Evolutionary conservation across 257 asterid species (phyloP), one percentile per base, ranked within the genome.

Genomic region (Nicotiana knightiana): DNA sequence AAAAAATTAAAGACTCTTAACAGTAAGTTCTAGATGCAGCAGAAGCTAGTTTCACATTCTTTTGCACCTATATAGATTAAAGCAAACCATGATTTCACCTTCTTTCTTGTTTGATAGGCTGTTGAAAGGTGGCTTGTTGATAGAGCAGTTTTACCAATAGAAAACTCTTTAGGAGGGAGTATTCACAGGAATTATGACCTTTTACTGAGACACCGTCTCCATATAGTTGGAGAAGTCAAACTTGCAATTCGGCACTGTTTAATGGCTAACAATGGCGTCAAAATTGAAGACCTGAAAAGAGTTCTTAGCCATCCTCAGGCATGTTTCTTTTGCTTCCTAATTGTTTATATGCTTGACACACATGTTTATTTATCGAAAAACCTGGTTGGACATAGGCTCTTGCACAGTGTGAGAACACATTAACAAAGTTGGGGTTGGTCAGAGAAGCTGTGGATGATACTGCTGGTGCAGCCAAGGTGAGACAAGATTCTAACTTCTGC

Each of bases 291-390:
- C 66, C 93, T 96, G 16, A 88, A 88, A 16, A 90, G 99, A 89
- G 98, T 96, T 87, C 93, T 96, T 81, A 96, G 99, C 90, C 98
- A 96, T 87, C 97, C 99, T n/a, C 99, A 94, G 98, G 99, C 90
- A 89, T 81, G 87, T 84, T 70, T 51, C 73, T 81, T 48, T 55
- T 81, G 30, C 55, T 46, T 64, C 16, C 59, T 33, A 28, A 48
- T 58, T 39, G 7, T 58, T 28, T 58, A 33, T 76, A 18, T 48
- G 51, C 54, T 76, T 63, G 43, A 43, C 61, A 51, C 51, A 33
- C 39, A 37, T 59, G 24, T 15, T 64, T 57, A 28, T n/a, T 62
- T 37, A 35, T 30, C 48, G 81, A 57, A 82, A 21, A 64, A 82
- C 66, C 66, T 77, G 66, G 80, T 85, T 86, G 85, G 63, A 63